A percentile compares a stretch with the other conserved stretches of the same genome.
Conservation (phyloP, 495 filamentous ascomycete genomes). For the Talaromyces wortmannii region DNA sequence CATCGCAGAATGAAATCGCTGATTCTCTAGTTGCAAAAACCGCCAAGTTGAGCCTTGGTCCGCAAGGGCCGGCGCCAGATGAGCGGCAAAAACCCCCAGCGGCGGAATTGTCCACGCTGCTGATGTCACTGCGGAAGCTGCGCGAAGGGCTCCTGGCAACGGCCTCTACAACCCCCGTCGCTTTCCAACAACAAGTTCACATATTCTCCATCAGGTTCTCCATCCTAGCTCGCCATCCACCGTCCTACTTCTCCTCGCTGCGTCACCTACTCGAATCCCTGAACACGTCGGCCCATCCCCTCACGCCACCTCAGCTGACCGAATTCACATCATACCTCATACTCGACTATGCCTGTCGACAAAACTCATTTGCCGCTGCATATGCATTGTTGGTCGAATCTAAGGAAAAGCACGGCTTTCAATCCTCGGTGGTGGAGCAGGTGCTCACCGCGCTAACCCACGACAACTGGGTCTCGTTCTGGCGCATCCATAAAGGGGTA, state of each 20-base stretch:
- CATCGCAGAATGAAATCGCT: background rate
- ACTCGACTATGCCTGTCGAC: conserved; percentile 81
- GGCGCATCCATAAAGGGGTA: conserved; percentile 59
- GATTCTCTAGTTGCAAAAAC: conserved; percentile 1
- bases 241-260: conserved; percentile 86
- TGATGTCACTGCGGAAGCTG: conserved; percentile 80
- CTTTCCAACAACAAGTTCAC: conserved; percentile 63
- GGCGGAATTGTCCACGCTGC: conserved; percentile 50
- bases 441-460: conserved; percentile 65
- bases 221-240: conserved; percentile 69
- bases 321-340: conserved; percentile 77
- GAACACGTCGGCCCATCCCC: conserved; percentile 50
- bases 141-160: conserved; percentile 71
- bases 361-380: conserved; percentile 66
- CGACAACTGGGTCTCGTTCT: conserved; percentile 78
- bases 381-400: conserved; percentile 48
- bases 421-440: conserved; percentile 55
- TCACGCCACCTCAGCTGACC: conserved; percentile 60
- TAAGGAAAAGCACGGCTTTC: conserved; percentile 43
- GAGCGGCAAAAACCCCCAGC: conserved; percentile 25
- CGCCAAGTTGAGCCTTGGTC: conserved; percentile 1
- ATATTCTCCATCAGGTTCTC: conserved; percentile 77
- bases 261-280: conserved; percentile 67
- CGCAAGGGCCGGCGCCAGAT: conserved; percentile 10
- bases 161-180: conserved; percentile 52